Conservation (phyloP, 2,329 filamentous ascomycete genomes). For the Aspergillus transmontanensis region DNA sequence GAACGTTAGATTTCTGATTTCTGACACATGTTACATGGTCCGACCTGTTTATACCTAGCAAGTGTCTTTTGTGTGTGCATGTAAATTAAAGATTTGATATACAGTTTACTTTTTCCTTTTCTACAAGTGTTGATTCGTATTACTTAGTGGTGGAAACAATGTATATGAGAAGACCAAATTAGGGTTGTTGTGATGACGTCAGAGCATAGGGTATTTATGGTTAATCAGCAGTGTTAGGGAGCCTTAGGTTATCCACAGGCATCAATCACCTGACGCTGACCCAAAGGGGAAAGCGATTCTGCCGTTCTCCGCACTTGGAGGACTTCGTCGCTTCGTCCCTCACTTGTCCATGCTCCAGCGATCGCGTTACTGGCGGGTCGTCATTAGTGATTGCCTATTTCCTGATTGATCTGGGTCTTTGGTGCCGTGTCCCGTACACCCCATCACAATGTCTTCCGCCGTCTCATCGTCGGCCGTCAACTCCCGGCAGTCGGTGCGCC, state of each 20-base stretch:
- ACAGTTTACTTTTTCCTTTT: constrained; percentile 11
- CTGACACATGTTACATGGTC: constrained; percentile 17
- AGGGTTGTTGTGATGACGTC: background rate
- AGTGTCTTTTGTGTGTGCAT: constrained; percentile 21
- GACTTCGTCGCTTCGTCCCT: constrained; percentile 11
- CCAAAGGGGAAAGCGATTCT: constrained; percentile 15
- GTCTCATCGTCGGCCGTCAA: constrained; percentile 29
- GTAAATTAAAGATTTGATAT: constrained; percentile 29
- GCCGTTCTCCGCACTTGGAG: constrained; percentile 21
- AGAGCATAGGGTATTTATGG: background rate
- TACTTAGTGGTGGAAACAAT: background rate
- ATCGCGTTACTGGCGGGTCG: constrained; percentile 1
- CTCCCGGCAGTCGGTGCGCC: constrained; percentile 43
- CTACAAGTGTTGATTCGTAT: background rate
- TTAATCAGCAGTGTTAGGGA: background rate
- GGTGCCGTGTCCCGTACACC: background rate
- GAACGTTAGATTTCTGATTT: constrained; percentile 22
- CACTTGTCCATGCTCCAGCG: constrained; percentile 14
- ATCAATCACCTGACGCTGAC: constrained; percentile 20
- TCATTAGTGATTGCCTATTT: constrained; percentile 3
- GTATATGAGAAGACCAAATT: too few relatives aligned
- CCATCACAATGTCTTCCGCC: constrained; percentile 25
- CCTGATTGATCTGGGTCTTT: constrained; percentile 11
- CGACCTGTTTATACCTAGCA: constrained; percentile 33
- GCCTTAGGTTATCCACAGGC: constrained; percentile 14